phyloP scores from a whole-genome alignment of 2,329 filamentous ascomycete species.

The Fusarium newnesense region DNA sequence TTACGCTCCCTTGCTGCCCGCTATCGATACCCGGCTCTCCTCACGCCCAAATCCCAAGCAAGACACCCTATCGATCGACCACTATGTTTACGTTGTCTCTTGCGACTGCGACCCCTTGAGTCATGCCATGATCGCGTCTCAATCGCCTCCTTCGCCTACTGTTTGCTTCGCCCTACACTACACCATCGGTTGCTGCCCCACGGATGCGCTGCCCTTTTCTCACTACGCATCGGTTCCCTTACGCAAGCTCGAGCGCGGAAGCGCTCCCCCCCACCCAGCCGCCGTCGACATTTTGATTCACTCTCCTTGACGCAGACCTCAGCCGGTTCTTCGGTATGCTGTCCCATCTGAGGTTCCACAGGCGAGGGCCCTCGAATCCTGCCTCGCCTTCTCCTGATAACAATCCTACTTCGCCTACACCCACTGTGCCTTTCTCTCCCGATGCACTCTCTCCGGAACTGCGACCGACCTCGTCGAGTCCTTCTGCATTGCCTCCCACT shows the following conservation, averaged over 20 bases:
- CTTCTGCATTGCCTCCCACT: conserved; percentile 56
- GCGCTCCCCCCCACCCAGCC: conserved; percentile 31
- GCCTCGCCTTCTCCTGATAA: conserved; percentile 63
- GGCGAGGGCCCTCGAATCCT: conserved; percentile 66
- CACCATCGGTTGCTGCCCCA: conserved; percentile 34
- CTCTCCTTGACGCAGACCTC: conserved; percentile 31
- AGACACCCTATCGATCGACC: conserved; percentile 12
- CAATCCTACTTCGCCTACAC: conserved; percentile 53
- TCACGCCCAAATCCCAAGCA: conserved; percentile 17
- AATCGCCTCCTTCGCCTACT: conserved; percentile 34
- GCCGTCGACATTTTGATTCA: conserved; percentile 39
- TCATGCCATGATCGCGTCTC: conserved; percentile 44
- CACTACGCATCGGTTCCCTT: conserved; percentile 20
- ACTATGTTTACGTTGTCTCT: conserved; percentile 40
- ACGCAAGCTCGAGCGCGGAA: conserved; percentile 27
- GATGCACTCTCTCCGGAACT: conserved; percentile 53
- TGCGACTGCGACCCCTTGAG: conserved; percentile 38
- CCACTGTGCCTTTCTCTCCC: conserved; percentile 52
- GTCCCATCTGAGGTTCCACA: conserved; percentile 67
- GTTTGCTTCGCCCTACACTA: conserved; percentile 34
- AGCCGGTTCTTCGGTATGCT: conserved; percentile 53
- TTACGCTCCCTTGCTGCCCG: conserved; percentile 22
- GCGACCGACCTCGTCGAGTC: conserved; percentile 48
- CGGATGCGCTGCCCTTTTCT: conserved; percentile 31
- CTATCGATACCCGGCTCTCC: conserved; percentile 25